Conservation (phyloP, 352 stramenopile species). For the Globisporangium okanoganense region DNA sequence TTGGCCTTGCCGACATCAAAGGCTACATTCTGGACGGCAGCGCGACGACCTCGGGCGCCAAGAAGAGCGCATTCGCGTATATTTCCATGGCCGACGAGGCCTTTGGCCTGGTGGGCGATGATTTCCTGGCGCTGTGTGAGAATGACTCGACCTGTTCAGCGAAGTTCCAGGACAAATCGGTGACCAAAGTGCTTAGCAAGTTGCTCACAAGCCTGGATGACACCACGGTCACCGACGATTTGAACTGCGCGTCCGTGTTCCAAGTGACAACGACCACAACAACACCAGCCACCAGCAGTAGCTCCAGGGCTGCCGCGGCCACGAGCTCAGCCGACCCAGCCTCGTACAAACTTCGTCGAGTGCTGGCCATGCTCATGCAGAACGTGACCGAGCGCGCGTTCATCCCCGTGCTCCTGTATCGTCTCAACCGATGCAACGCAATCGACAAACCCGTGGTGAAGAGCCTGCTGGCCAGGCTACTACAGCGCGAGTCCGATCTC, state of each 20-base stretch:
- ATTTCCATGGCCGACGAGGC: constrained; percentile 34
- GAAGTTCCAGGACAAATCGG: constrained; percentile 28
- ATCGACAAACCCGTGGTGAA: constrained; percentile 42
- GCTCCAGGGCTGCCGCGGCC: neutral
- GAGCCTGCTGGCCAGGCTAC: constrained; percentile 27
- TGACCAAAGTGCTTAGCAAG: constrained; percentile 31
- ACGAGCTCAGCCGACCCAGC: neutral
- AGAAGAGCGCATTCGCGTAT: constrained; percentile 14
- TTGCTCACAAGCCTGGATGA: constrained; percentile 36
- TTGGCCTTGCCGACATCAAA: constrained; percentile 35
- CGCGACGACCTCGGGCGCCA: constrained; percentile 28
- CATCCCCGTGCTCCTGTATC: constrained; percentile 57
- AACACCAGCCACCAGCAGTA: neutral
- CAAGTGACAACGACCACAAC: neutral
- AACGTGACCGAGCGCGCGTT: constrained; percentile 44
- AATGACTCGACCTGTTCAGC: constrained; percentile 33
- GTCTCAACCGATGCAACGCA: constrained; percentile 45
- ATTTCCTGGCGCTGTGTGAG: constrained; percentile 47
- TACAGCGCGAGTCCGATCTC: constrained; percentile 7
- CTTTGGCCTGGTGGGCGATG: constrained; percentile 38
- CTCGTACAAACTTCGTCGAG: constrained; percentile 11
- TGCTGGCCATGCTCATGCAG: constrained; percentile 44
- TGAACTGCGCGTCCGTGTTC: constrained; percentile 13
- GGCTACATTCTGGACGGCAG: constrained; percentile 64
- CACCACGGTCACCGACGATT: neutral